Evolutionary conservation across 495 filamentous ascomycete genomes (phyloP), one percentile per base, ranked within the genome.

Genomic region (Xylaria bambusicola): DNA sequence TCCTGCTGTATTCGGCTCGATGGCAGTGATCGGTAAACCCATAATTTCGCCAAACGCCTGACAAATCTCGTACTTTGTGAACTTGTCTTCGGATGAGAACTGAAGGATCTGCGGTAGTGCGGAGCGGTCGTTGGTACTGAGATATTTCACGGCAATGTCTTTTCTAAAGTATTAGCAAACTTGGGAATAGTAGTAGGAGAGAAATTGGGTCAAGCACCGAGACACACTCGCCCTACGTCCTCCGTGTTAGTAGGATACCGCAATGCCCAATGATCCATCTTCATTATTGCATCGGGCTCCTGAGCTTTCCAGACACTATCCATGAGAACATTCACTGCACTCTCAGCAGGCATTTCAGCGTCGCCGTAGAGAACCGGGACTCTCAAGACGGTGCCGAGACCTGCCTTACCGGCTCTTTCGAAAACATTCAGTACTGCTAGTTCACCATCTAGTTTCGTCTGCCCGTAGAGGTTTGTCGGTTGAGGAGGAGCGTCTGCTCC

Each of bases 41-140:
- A 93, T 81, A 56, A 97, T 90, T 61, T 92, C 86, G 15, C 84
- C 89, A 66, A 97, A 83, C 18, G 84, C 75, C 75, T 92, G 75
- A 68, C 89, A 93, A 44, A 97, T 96, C 72, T 93, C 86, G 68
- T 93, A 97, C 77, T 97, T 97, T 45, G 93, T 97, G 75, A 86
- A 88, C 60, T 81, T 81, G 61, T 94, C 90, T 73, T 97, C 92
- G 23, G 89, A 88, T 2, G 88, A 88, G 78, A 97, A 96, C 60
- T 97, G 93, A 15, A 97, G 78, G 52, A 92, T 84, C 49, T 72
- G 80, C 0, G 92, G 92, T 53, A 96, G 71, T 13, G 62, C 59
- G 2, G 73, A 63, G 41, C 71, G 63, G 27, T 82, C 76, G 40
- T 68, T 61, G 0, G 72, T 69, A 6, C 68, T 63, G 36, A 89